Conservation (phyloP, 2,329 filamentous ascomycete genomes). For the Ascochyta pisi region DNA sequence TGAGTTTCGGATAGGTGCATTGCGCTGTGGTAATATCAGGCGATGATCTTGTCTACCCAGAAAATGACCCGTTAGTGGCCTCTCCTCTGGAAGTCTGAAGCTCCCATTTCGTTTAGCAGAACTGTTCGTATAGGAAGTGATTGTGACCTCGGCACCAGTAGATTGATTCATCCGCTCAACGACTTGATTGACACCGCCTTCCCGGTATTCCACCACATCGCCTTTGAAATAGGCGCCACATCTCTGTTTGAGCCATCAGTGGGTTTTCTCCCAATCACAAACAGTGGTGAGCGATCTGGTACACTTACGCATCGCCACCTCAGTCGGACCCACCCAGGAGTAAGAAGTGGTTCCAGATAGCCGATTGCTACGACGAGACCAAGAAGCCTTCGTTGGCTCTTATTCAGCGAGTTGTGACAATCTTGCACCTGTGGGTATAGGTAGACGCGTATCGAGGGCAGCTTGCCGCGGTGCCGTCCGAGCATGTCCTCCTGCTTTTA, state of each 20-base stretch:
- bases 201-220: background rate
- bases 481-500: conserved; percentile 79
- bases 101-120: background rate
- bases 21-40: background rate
- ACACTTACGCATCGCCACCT: background rate
- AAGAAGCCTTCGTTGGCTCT: background rate
- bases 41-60: background rate
- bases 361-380: background rate
- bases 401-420: background rate
- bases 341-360: background rate
- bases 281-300: background rate
- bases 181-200: background rate
- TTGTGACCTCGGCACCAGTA: background rate
- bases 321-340: background rate
- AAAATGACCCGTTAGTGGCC: background rate
- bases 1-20: background rate
- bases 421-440: conserved; percentile 65
- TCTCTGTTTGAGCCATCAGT: background rate
- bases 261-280: too few relatives aligned
- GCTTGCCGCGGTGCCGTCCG: conserved; percentile 74
- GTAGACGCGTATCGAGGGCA: conserved; percentile 86
- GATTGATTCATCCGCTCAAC: background rate
- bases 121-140: background rate
- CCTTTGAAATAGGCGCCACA: background rate
- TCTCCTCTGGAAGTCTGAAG: background rate